phyloP scores from a whole-genome alignment of 371 early-diverging fungal species.

The Smittium culicis region DNA sequence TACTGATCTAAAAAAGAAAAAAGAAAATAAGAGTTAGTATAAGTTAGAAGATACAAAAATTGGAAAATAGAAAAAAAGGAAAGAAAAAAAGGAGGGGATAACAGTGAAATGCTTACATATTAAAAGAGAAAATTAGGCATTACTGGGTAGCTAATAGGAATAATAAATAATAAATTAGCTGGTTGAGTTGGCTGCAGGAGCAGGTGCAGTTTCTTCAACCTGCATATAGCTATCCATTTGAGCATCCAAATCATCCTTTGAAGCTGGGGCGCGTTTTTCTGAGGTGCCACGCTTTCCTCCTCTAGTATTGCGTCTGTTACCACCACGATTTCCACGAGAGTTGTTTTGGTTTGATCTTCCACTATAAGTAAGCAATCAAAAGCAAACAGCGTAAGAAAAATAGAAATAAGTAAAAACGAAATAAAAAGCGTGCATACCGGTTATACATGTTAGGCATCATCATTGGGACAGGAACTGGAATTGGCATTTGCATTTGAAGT shows the following conservation, averaged over 20 bases:
- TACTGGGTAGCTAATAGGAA: too few species aligned
- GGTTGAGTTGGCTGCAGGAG: too few species aligned
- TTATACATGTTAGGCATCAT: constrained; percentile 14
- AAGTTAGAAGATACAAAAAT: too few species aligned
- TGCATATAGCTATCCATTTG: constrained; percentile 11
- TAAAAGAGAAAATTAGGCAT: too few species aligned
- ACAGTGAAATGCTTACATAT: too few species aligned
- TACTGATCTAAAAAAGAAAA: too few species aligned
- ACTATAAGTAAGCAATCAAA: background rate
- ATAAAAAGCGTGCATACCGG: background rate
- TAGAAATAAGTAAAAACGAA: constrained; percentile 16
- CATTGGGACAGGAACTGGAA: constrained; percentile 16
- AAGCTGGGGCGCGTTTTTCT: background rate
- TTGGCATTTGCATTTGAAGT: constrained; percentile 9
- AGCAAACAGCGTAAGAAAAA: background rate
- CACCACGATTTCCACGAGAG: constrained; percentile 15
- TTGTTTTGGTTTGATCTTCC: background rate
- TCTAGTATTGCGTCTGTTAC: background rate
- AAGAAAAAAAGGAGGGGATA: too few species aligned
- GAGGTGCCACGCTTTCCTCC: background rate
- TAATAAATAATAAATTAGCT: too few species aligned
- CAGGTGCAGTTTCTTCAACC: constrained; percentile 5
- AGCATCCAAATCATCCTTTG: constrained; percentile 14
- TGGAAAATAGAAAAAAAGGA: too few species aligned
- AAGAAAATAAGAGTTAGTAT: too few species aligned